Conservation (phyloP, 768 basidiomycete species). For the Filobasidium wieringae region DNA sequence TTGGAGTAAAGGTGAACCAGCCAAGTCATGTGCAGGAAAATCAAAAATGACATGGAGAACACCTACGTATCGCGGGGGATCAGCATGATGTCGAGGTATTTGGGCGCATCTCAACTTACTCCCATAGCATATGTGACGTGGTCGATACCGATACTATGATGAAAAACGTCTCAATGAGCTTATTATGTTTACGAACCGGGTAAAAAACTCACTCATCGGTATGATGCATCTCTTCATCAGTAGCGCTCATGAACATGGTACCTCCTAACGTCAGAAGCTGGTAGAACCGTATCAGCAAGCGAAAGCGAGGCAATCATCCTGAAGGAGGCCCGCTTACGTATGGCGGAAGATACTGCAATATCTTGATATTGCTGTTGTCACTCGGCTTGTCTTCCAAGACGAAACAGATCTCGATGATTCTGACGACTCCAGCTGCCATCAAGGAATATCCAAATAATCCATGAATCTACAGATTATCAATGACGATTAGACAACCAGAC, state of each 20-base stretch:
- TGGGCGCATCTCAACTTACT: constrained; percentile 49
- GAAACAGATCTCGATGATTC: constrained; percentile 77
- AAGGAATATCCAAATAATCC: constrained; percentile 71
- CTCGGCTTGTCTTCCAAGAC: constrained; percentile 42
- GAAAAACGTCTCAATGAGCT: background rate
- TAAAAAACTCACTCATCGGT: constrained; percentile 45
- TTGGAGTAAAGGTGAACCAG: constrained; percentile 54
- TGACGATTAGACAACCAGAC: background rate
- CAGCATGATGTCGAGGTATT: background rate
- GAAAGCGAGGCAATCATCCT: constrained; percentile 45
- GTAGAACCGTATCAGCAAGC: background rate
- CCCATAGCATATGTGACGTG: constrained; percentile 81
- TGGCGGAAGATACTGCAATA: constrained; percentile 78
- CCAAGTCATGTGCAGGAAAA: constrained; percentile 61
- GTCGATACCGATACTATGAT: constrained; percentile 54
- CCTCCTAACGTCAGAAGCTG: constrained; percentile 37
- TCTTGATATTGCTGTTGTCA: constrained; percentile 40
- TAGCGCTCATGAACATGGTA: constrained; percentile 80
- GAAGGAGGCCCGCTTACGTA: constrained; percentile 50
- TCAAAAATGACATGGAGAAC: constrained; percentile 57
- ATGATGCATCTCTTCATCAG: constrained; percentile 73
- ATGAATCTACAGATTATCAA: constrained; percentile 56
- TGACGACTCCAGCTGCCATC: constrained; percentile 66
- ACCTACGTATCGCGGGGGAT: background rate
- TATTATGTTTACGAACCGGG: background rate